These are phyloP conservation scores for Penicillium silybi DNA, from an alignment of 495 filamentous ascomycete species.

Conservation along the genomic window DNA sequence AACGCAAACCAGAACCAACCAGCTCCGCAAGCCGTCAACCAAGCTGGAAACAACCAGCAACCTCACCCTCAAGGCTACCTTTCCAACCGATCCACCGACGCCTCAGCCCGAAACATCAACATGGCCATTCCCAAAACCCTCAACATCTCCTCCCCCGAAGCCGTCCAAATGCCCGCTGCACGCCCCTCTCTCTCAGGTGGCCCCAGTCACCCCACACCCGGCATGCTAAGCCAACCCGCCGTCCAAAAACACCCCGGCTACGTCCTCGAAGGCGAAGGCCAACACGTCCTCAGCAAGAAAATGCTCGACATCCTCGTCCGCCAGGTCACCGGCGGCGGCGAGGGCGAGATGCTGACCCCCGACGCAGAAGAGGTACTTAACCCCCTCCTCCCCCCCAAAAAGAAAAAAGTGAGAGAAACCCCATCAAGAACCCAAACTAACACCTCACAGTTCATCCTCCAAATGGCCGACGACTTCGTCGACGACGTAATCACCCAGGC, in stretches of 20 bases:
- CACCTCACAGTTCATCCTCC: conserved; percentile 67
- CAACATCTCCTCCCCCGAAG: conserved; percentile 61
- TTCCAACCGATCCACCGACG: conserved; percentile 45
- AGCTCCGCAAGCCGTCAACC: conserved; percentile 33
- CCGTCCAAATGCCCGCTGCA: conserved; percentile 64
- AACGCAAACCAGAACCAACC: conserved; percentile 38
- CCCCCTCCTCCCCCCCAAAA: not conserved
- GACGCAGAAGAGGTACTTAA: conserved; percentile 87
- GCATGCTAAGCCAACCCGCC: conserved; percentile 81
- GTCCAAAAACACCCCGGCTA: conserved; percentile 75
- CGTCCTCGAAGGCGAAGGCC: conserved; percentile 83
- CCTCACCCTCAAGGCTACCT: conserved; percentile 52
- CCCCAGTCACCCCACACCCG: conserved; percentile 63
- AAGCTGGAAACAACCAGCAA: conserved; percentile 35
- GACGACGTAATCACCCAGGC: conserved; percentile 82
- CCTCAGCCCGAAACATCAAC: conserved; percentile 47
- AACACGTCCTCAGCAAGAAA: conserved; percentile 87
- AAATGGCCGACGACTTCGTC: conserved; percentile 90
- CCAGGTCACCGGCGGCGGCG: conserved; percentile 80
- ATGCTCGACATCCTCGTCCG: conserved; percentile 93
- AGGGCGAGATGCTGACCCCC: conserved; percentile 69
- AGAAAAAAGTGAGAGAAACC: not conserved
- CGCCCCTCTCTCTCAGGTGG: conserved; percentile 79
- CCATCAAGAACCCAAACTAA: conserved; percentile 9
- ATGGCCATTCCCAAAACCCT: conserved; percentile 81